These are phyloP conservation scores for Sophora flavescens DNA, from an alignment of 306 rosid genomes.

Conservation along the genomic window DNA sequence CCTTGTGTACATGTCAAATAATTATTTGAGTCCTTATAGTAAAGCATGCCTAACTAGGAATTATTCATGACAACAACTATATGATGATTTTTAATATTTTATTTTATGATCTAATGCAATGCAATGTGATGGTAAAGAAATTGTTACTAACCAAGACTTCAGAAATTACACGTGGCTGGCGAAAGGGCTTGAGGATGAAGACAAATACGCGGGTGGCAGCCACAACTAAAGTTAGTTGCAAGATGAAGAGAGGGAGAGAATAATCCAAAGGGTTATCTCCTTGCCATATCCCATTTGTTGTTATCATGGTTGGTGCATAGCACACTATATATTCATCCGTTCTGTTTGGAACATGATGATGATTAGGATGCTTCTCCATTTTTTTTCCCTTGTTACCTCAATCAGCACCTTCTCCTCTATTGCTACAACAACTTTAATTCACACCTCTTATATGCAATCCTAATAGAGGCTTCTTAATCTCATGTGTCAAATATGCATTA, in stretches of 20 bases:
- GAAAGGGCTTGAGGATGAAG: constrained; percentile 82
- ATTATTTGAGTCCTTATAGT: neutral
- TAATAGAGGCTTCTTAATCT: neutral
- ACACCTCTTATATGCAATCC: constrained; percentile 34
- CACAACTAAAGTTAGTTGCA: constrained; percentile 80
- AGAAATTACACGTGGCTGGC: constrained; percentile 93
- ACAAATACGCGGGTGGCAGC: constrained; percentile 70
- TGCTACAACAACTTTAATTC: constrained; percentile 26
- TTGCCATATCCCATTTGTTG: constrained; percentile 95
- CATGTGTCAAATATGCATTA: constrained; percentile 32
- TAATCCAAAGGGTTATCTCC: constrained; percentile 95
- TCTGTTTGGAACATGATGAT: neutral
- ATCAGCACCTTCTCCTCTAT: neutral
- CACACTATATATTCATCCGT: constrained; percentile 64
- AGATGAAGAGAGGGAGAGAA: constrained; percentile 92
- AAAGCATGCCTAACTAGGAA: neutral
- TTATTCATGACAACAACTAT: neutral
- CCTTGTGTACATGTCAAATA: neutral
- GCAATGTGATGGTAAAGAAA: constrained; percentile 10
- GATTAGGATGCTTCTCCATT: constrained; percentile 18
- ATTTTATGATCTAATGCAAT: neutral
- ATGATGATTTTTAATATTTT: neutral
- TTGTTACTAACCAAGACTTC: constrained; percentile 78
- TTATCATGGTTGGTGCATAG: constrained; percentile 87
- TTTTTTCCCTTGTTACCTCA: neutral